These are phyloP conservation scores for Spergularia azorica DNA, from an alignment of 179 eudicot species.

Conservation along the genomic window DNA sequence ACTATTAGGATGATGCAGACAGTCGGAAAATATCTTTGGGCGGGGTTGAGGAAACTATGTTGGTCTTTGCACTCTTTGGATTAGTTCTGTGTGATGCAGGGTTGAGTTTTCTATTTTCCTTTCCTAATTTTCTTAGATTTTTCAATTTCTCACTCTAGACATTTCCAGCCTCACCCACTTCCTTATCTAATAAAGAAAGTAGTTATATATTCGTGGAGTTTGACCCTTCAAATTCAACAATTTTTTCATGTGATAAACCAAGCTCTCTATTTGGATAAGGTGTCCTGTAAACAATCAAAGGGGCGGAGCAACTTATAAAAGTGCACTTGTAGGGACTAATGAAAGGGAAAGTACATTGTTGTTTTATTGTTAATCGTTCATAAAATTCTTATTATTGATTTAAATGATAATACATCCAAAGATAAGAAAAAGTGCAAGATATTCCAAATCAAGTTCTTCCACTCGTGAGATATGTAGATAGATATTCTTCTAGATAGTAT, in stretches of 20 bases:
- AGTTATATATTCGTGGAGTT: constrained; percentile 7
- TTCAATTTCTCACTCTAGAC: constrained; percentile 5
- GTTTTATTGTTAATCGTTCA: constrained; percentile 12
- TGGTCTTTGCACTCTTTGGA: constrained; percentile 25
- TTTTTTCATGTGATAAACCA: constrained; percentile 13
- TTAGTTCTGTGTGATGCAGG: constrained; percentile 33
- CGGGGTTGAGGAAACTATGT: neutral
- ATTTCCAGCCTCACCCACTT: constrained; percentile 26
- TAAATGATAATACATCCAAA: constrained; percentile 12
- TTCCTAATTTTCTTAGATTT: constrained; percentile 10
- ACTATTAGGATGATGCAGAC: constrained; percentile 19
- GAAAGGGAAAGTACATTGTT: constrained; percentile 23
- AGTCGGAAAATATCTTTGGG: constrained; percentile 27
- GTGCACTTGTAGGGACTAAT: constrained; percentile 27
- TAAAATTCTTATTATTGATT: neutral
- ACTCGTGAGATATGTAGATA: constrained; percentile 21
- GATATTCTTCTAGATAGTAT: constrained; percentile 26
- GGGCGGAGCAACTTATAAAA: constrained; percentile 10
- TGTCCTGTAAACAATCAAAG: constrained; percentile 7
- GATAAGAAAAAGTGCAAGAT: constrained; percentile 12
- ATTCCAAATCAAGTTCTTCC: neutral
- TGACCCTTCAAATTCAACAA: constrained; percentile 7
- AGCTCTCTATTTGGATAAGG: constrained; percentile 25
- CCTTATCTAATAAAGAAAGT: constrained; percentile 27
- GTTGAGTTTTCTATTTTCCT: neutral